Conservation (phyloP, 2,329 filamentous ascomycete species). For the Pseudopithomyces chartarum region DNA sequence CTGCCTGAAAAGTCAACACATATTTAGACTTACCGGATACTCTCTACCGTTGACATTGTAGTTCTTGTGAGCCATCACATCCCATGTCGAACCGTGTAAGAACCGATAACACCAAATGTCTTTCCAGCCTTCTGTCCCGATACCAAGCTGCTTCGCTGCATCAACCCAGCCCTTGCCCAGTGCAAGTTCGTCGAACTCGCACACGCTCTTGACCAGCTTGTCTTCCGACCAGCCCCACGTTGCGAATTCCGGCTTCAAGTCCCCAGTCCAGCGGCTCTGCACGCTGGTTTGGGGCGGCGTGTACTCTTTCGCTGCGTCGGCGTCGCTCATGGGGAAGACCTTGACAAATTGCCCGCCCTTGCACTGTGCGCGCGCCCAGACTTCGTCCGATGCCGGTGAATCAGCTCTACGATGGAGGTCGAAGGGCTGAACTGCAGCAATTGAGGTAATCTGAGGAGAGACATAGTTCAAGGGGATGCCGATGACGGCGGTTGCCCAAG, state of each 20-base stretch:
- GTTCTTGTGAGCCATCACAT: neutral
- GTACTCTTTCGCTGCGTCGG: neutral
- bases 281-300: neutral
- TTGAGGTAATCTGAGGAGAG: neutral
- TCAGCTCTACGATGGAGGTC: neutral
- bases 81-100: neutral
- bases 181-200: neutral
- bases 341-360: neutral
- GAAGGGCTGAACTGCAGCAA: too few relatives aligned
- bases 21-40: neutral
- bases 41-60: neutral
- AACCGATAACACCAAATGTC: slow-evolving; percentile 3
- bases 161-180: slow-evolving; percentile 1
- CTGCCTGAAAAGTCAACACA: too few relatives aligned
- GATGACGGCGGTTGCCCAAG: neutral
- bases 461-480: neutral
- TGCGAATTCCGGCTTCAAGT: neutral
- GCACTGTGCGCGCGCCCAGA: neutral
- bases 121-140: neutral
- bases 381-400: neutral
- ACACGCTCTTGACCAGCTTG: neutral
- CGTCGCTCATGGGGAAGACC: neutral
- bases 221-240: neutral
- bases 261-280: neutral
- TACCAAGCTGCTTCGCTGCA: neutral